Evolutionary conservation across 371 early-diverging fungal species (phyloP).

Genomic region (Lichtheimia ornata): DNA sequence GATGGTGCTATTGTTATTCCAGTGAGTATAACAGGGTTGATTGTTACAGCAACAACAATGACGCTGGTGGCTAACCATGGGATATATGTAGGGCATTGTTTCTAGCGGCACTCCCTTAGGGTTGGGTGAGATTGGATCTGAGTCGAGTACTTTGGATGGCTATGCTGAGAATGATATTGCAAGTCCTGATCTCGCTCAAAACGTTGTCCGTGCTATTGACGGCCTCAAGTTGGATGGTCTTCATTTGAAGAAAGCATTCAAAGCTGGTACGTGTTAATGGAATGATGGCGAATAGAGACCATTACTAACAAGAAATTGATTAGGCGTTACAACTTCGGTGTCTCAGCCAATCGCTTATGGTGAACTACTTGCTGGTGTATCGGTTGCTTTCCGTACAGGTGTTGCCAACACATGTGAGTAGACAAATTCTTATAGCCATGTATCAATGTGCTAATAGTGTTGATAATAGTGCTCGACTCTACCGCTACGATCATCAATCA

Average conservation of each 20-base stretch:
- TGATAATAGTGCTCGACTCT: constrained; percentile 32
- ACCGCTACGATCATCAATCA: constrained; percentile 56
- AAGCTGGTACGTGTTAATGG: constrained; percentile 36
- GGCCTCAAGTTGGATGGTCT: constrained; percentile 63
- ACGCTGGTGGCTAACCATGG: no score
- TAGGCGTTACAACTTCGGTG: constrained; percentile 56
- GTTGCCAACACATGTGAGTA: constrained; percentile 39
- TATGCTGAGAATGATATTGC: constrained; percentile 34
- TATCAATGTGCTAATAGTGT: not conserved
- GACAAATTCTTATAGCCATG: not conserved
- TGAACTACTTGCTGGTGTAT: constrained; percentile 51
- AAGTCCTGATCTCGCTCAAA: constrained; percentile 26
- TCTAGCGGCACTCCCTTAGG: constrained; percentile 57
- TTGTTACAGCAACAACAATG: not conserved
- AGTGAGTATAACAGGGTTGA: constrained; percentile 17
- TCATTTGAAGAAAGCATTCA: constrained; percentile 62
- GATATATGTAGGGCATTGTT: constrained; percentile 44
- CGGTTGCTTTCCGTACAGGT: constrained; percentile 62
- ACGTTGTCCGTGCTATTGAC: constrained; percentile 54
- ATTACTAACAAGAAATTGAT: not conserved
- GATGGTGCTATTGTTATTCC: constrained; percentile 47
- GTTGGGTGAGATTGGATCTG: constrained; percentile 57
- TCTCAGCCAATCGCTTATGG: constrained; percentile 46
- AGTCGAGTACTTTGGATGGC: constrained; percentile 59
- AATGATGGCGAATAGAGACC: not conserved